A percentile compares a stretch with the other conserved stretches of the same genome.
Conservation (phyloP, 805 yeast species). For the Candida qinlingensis region DNA sequence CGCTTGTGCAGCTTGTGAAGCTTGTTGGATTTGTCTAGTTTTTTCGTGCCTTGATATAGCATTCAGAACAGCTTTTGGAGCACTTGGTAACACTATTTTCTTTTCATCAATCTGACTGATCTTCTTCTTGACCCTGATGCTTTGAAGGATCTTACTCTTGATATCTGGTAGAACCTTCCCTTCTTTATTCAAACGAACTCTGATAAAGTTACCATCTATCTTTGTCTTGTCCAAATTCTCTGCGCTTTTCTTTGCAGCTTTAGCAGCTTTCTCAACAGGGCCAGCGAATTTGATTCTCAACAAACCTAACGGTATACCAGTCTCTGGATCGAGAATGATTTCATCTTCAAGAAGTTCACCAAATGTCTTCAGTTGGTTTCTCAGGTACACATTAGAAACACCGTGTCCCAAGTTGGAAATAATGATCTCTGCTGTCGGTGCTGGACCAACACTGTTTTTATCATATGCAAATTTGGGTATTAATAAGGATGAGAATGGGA, state of each 20-base stretch:
- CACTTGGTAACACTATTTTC: conserved; percentile 15
- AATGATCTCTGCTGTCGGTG: conserved; percentile 66
- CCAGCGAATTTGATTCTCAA: conserved; percentile 62
- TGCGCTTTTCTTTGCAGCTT: conserved; percentile 41
- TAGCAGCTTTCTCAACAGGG: conserved; percentile 37
- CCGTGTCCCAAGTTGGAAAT: conserved; percentile 60
- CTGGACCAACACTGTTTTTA: conserved; percentile 66
- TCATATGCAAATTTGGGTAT: conserved; percentile 43
- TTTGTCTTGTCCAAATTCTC: conserved; percentile 35
- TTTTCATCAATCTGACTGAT: conserved; percentile 25
- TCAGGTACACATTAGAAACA: conserved; percentile 39
- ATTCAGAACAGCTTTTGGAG: conserved; percentile 22
- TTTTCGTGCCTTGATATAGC: conserved; percentile 11
- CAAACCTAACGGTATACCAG: conserved; percentile 76
- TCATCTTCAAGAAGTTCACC: conserved; percentile 61
- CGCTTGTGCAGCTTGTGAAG: neutral
- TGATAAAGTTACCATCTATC: conserved; percentile 48
- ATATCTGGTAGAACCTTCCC: conserved; percentile 33
- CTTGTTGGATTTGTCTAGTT: neutral
- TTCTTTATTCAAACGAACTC: conserved; percentile 40
- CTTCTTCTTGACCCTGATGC: conserved; percentile 4
- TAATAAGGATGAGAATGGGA: conserved; percentile 39
- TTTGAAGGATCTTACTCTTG: conserved; percentile 5
- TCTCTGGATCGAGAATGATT: conserved; percentile 60
- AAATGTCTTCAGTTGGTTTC: conserved; percentile 51